phyloP scores from a whole-genome alignment of 2,329 filamentous ascomycete genomes.

The Aspergillus awamori region DNA sequence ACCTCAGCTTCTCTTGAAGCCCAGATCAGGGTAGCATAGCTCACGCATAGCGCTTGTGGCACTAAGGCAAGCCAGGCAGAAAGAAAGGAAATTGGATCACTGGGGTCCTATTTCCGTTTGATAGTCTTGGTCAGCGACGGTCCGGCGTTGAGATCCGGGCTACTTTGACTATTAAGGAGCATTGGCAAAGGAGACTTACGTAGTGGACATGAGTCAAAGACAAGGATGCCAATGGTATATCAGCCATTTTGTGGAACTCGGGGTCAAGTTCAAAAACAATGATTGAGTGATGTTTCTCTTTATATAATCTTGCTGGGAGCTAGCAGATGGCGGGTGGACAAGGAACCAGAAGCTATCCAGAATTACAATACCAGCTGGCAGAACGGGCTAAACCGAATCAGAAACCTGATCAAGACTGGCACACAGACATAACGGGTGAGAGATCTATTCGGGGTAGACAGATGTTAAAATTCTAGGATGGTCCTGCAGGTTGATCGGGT shows the following conservation, averaged over 20 bases:
- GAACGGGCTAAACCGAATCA: background rate
- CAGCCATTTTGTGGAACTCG: conserved; percentile 28
- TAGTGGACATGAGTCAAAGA: conserved; percentile 97
- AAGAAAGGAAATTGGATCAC: conserved; percentile 79
- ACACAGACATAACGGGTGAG: background rate
- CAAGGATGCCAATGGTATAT: conserved; percentile 74
- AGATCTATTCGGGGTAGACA: background rate
- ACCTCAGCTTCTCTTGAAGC: conserved; percentile 90
- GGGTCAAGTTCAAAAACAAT: background rate
- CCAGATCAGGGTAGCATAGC: conserved; percentile 89
- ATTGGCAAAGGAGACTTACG: conserved; percentile 57
- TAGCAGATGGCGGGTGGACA: background rate
- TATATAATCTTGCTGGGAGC: background rate
- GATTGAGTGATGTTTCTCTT: background rate
- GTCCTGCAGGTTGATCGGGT: background rate
- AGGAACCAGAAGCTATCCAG: background rate
- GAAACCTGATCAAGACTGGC: background rate
- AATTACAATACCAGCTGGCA: conserved; percentile 1
- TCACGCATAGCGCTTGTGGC: conserved; percentile 85
- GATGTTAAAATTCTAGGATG: too few species aligned
- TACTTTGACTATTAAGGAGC: background rate
- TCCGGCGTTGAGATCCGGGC: background rate
- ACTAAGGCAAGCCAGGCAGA: conserved; percentile 94
- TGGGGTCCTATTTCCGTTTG: conserved; percentile 68
- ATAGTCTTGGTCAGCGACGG: conserved; percentile 8